phyloP scores from a whole-genome alignment of 2,329 filamentous ascomycete genomes.

The Stagonosporopsis vannaccii region DNA sequence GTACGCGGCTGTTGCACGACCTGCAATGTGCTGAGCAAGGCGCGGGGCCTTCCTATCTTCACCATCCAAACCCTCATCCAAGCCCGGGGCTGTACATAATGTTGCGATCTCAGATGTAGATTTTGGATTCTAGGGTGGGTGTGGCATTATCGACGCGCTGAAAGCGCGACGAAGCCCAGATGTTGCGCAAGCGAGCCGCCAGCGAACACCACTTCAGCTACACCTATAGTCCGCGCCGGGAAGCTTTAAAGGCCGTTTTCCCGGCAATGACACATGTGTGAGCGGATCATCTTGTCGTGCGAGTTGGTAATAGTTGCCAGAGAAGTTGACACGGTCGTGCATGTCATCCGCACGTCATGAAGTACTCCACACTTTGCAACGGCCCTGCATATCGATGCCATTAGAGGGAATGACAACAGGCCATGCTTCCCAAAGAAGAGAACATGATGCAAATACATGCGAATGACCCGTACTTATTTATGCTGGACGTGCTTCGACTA shows the following conservation, averaged over 20 bases:
- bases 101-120: not conserved
- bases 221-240: not conserved
- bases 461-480: not conserved
- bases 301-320: constrained; percentile 1
- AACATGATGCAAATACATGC: constrained; percentile 5
- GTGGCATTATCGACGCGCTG: constrained; percentile 3
- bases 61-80: too few relatives aligned
- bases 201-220: not conserved
- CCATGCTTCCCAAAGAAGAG: constrained; percentile 1
- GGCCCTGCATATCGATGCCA: constrained; percentile 2
- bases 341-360: constrained; percentile 16
- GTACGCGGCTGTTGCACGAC: not conserved
- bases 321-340: not conserved
- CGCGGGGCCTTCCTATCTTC: not conserved
- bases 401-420: constrained; percentile 7
- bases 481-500: not conserved
- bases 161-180: constrained; percentile 2
- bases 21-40: not conserved
- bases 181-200: not conserved
- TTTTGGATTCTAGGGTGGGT: not conserved
- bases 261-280: constrained; percentile 1
- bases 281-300: not conserved
- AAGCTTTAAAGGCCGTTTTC: not conserved
- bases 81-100: too few relatives aligned
- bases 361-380: not conserved